A percentile compares a stretch with the other conserved stretches of the same genome.
Evolutionary conservation across 768 basidiomycete genomes (phyloP).

Genomic region (Leccinum incarnatum): DNA sequence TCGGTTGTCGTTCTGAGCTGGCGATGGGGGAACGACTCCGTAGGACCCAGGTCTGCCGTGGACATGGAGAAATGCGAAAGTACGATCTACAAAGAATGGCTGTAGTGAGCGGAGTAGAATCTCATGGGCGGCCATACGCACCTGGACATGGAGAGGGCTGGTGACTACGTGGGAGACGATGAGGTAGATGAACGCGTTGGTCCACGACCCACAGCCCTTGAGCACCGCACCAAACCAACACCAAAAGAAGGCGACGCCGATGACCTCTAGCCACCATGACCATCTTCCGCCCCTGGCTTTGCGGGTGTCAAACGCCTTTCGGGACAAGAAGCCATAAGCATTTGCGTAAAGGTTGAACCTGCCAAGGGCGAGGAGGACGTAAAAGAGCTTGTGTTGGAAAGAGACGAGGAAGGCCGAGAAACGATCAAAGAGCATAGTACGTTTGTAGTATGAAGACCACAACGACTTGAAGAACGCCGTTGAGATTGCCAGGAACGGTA

Average conservation of each 20-base stretch:
- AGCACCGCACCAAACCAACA: constrained; percentile 78
- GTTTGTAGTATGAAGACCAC: constrained; percentile 94
- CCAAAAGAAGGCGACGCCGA: constrained; percentile 83
- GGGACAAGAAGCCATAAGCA: constrained; percentile 74
- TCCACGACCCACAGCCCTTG: constrained; percentile 68
- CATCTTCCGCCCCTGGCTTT: constrained; percentile 69
- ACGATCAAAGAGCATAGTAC: constrained; percentile 75
- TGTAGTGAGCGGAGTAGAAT: constrained; percentile 6
- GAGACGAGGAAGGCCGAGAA: constrained; percentile 63
- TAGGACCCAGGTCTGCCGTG: constrained; percentile 84
- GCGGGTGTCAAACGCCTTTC: constrained; percentile 60
- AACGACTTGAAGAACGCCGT: constrained; percentile 81
- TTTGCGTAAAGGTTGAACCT: constrained; percentile 94
- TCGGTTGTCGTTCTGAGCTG: constrained; percentile 98
- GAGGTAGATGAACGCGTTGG: constrained; percentile 67
- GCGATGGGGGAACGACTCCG: constrained; percentile 89
- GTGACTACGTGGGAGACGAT: constrained; percentile 82
- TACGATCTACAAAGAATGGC: constrained; percentile 60
- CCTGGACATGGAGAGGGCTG: constrained; percentile 94
- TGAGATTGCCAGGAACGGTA: constrained; percentile 95
- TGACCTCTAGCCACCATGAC: constrained; percentile 76
- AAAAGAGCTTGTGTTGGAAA: constrained; percentile 91
- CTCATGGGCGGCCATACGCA: constrained; percentile 32
- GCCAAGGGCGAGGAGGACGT: constrained; percentile 83
- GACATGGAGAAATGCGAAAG: constrained; percentile 97